These are phyloP conservation scores for Aureobasidium namibiae DNA, from an alignment of 2,329 filamentous ascomycete genomes.

Conservation along the genomic window DNA sequence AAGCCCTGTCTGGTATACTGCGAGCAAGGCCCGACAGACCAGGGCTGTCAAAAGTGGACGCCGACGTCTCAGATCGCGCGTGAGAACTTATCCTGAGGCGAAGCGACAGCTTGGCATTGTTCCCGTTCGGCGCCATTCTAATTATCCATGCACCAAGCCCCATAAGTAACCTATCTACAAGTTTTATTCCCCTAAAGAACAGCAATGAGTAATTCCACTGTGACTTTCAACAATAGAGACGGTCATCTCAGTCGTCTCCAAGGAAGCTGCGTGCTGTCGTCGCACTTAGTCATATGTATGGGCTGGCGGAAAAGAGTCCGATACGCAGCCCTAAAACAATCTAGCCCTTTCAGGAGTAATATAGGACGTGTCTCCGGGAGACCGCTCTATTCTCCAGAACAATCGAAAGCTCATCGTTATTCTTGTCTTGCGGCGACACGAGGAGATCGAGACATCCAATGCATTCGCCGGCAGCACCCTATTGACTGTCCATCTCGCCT, in stretches of 20 bases:
- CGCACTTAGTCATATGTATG: neutral
- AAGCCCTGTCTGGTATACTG: neutral
- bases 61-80: slow-evolving; percentile 4
- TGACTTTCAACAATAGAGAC: neutral
- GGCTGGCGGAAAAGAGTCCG: neutral
- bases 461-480: too few relatives aligned
- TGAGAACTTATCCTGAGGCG: slow-evolving; percentile 1
- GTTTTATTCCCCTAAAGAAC: too few relatives aligned
- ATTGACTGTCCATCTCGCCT: neutral
- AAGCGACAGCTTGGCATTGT: slow-evolving; percentile 4
- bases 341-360: neutral
- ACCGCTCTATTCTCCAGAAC: neutral
- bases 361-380: neutral
- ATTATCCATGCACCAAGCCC: neutral
- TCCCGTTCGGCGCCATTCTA: neutral
- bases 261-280: neutral
- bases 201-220: neutral
- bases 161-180: too few relatives aligned
- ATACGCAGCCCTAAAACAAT: neutral
- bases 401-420: neutral
- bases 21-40: neutral
- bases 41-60: neutral
- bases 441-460: too few relatives aligned
- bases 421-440: neutral
- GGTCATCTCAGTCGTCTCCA: neutral